Evolutionary conservation across 2,329 filamentous ascomycete species (phyloP).

Genomic region (Neonectria faginata): DNA sequence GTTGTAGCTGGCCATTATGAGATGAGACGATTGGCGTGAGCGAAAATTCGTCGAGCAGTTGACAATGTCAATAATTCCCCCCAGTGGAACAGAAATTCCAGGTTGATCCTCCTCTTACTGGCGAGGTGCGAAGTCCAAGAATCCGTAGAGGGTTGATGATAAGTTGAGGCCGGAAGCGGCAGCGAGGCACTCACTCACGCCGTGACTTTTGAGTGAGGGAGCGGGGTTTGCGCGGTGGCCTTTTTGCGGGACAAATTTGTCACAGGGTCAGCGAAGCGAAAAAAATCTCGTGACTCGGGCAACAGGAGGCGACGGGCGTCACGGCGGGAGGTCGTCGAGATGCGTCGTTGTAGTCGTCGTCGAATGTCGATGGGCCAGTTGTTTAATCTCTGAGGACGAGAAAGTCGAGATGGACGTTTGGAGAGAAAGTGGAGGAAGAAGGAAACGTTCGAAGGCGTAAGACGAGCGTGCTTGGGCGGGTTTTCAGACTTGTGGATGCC

Average conservation of each 20-base stretch:
- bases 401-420: slow-evolving; percentile 30
- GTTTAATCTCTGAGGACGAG: slow-evolving; percentile 26
- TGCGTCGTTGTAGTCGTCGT: slow-evolving; percentile 24
- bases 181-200: slow-evolving; percentile 18
- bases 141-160: slow-evolving; percentile 23
- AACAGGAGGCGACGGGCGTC: slow-evolving; percentile 18
- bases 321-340: slow-evolving; percentile 15
- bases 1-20: slow-evolving; percentile 77
- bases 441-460: slow-evolving; percentile 32
- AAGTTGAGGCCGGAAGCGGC: slow-evolving; percentile 26
- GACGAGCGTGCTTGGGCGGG: slow-evolving; percentile 32
- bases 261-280: slow-evolving; percentile 12
- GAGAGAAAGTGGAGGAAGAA: slow-evolving; percentile 45
- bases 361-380: slow-evolving; percentile 22
- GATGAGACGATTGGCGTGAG: not conserved
- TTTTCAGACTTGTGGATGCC: slow-evolving; percentile 44
- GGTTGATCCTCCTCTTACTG: slow-evolving; percentile 27
- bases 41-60: slow-evolving; percentile 6
- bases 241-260: slow-evolving; percentile 40
- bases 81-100: slow-evolving; percentile 1
- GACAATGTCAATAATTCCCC: slow-evolving; percentile 12
- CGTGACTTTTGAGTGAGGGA: slow-evolving; percentile 24
- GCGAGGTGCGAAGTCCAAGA: slow-evolving; percentile 9
- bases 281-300: slow-evolving; percentile 17
- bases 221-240: slow-evolving; percentile 43